Base-by-base conservation (phyloP, 2,329 filamentous ascomycete genomes). In the Apiospora kogelbergensis region DNA sequence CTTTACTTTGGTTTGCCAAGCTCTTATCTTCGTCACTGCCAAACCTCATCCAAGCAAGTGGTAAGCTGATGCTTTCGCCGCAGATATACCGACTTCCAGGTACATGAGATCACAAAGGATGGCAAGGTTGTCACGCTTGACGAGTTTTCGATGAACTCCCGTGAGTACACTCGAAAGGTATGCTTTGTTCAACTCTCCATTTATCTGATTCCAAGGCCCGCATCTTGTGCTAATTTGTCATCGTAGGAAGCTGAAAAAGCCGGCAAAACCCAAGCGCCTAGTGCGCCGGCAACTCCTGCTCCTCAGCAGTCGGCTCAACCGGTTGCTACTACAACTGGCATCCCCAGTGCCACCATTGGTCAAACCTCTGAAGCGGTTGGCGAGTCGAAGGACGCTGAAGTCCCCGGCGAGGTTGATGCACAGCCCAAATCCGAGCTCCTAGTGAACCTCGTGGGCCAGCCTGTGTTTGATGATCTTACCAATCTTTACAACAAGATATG, bases 11-110 rank as follows among this genome's bases (percentile, higher is more conserved):
- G 37, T 22, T 44, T 68, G 20, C 30, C 30, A 63, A n/a, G 17
- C 26, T 60, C 53, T 60, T 60, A 37, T 60, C 30, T 60, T 60
- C 26, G 37, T 60, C 17, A 2, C 53, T 60, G 17, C 30, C 30
- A 37, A n/a, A 13, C 7, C 6, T 57, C 30, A 26, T 37, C 9
- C 53, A 37, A 60, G 13, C 15, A 30, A 37, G 17, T n/a, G 37
- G 9, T 10, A n/a, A 7, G 53, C 53, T 60, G 53, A 60, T n/a
- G 1, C 30, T n/a, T 4, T 41, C 64, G 9, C 24, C 30, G 53
- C 64, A 89, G 93, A 73, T 98, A 95, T 80, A 95, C 94, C 4
- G 95, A 98, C 79, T 98, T 98, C 75, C 84, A 96, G 74, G 95
- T 98, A 74, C 95, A 97, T 76, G 95, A 98, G 80, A 95, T 98